Evolutionary conservation across 768 basidiomycete species (phyloP), one percentile per base, ranked within the genome.

Genomic region (Tylopilus rubrobrunneus): DNA sequence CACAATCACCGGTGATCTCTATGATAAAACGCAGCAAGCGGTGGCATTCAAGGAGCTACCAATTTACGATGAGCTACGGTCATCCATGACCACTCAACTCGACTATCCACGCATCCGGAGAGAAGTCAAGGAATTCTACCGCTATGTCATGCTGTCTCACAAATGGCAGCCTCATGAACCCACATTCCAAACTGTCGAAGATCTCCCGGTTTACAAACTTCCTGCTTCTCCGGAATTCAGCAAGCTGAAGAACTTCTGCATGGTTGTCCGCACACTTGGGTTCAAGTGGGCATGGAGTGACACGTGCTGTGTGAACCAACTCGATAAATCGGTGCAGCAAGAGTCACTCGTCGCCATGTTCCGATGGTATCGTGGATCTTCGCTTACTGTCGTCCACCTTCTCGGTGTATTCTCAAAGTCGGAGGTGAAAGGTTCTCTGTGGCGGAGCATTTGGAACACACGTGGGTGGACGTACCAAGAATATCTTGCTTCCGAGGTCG

Each of bases 381-480:
- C 23, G 10, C 10, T 42, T 4, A 25, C 21, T 4, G 21, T 42
- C 11, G 41, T 42, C 23, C 25, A 12, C 23, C 41, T 42, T 14
- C 23, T 11, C 5, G 41, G 11, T 17, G 34, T 47, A 9, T 9
- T 1, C 10, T 47, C 45, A 4, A 5, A 21, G 11, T 23, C 19
- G 3, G 29, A 19, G 29, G 7, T 25, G 4, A 23, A 23, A 12
- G 36, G 53, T 14, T 8, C 2, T n/a, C 43, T 47, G n/a, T 51
- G 23, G 29, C 8, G 1, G 11, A 49, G 28, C 34, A 52, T 52
- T 11, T 63, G 61, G 62, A 63, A 60, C 25, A 56, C 27, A 4
- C 28, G 58, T 7, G 61, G 28, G n/a, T 63, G 25, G 54, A 57
- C 56, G 3, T 45, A 34, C 7, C 54, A 50, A 37, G 49, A 57